These are phyloP conservation scores for Xerocomus minutiporus DNA, from an alignment of 1,284 basidiomycete genomes.

Conservation along the genomic window DNA sequence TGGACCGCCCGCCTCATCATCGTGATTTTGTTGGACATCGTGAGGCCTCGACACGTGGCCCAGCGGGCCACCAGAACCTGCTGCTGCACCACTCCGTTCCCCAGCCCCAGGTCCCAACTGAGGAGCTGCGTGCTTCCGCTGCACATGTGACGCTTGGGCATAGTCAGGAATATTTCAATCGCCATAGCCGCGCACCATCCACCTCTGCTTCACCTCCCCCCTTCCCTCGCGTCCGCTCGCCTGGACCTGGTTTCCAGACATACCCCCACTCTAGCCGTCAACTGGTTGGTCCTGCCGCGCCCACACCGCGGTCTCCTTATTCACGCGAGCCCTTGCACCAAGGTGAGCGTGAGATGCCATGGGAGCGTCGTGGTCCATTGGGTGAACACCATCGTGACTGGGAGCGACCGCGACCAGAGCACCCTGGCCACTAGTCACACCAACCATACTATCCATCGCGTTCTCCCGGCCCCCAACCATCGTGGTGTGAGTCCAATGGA, in stretches of 20 bases:
- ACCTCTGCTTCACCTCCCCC: constrained; percentile 55
- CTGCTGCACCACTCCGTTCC: constrained; percentile 47
- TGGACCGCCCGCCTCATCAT: constrained; percentile 49
- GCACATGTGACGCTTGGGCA: constrained; percentile 37
- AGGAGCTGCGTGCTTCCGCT: constrained; percentile 45
- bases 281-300: constrained; percentile 52
- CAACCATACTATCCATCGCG: constrained; percentile 28
- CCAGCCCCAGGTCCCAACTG: constrained; percentile 44
- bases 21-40: constrained; percentile 50
- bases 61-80: constrained; percentile 42
- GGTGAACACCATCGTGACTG: too few relatives aligned
- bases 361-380: too few relatives aligned
- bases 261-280: constrained; percentile 45
- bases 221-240: constrained; percentile 42
- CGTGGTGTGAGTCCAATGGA: constrained; percentile 40
- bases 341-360: neutral
- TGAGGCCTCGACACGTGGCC: constrained; percentile 44
- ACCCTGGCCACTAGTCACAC: constrained; percentile 36
- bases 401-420: constrained; percentile 50
- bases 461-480: constrained; percentile 29
- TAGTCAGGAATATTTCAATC: constrained; percentile 48
- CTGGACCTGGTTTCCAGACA: constrained; percentile 42
- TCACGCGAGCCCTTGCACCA: constrained; percentile 41
- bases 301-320: constrained; percentile 53
- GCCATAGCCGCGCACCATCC: constrained; percentile 45